Evolutionary conservation across 177 flowering plant species (phyloP).

Genomic region (Vitis hybrid): DNA sequence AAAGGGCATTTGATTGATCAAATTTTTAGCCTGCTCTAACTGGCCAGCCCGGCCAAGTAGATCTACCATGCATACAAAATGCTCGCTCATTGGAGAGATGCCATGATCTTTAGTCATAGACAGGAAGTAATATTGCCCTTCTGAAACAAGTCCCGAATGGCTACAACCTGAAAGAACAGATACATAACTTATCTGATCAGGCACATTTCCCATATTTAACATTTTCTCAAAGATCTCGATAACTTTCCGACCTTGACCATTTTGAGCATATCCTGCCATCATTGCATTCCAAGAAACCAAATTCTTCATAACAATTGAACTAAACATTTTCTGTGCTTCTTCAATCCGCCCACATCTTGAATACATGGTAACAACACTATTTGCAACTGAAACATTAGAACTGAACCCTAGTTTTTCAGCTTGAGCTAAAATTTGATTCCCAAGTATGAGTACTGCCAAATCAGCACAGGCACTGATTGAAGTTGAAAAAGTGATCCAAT

Average conservation of each 20-base stretch:
- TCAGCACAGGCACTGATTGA: constrained; percentile 41
- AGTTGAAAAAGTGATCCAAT: constrained; percentile 42
- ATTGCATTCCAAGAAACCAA: constrained; percentile 57
- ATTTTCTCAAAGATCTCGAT: constrained; percentile 38
- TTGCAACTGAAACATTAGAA: constrained; percentile 39
- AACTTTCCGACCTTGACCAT: constrained; percentile 43
- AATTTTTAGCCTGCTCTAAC: too few relatives aligned
- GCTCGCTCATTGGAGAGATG: constrained; percentile 14
- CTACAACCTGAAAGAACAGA: constrained; percentile 49
- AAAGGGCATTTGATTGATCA: too few relatives aligned
- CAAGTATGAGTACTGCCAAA: constrained; percentile 31
- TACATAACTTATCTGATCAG: constrained; percentile 43
- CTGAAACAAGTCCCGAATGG: constrained; percentile 39
- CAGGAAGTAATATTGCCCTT: constrained; percentile 33
- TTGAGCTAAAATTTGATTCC: constrained; percentile 41
- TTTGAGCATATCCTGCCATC: constrained; percentile 51
- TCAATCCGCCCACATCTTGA: constrained; percentile 42
- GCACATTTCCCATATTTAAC: constrained; percentile 25
- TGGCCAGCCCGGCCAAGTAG: too few relatives aligned
- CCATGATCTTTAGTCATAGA: constrained; percentile 37
- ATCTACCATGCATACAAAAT: too few relatives aligned
- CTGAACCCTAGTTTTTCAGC: constrained; percentile 33
- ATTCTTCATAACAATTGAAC: constrained; percentile 29
- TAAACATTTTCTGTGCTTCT: constrained; percentile 37
- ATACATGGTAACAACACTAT: constrained; percentile 42